Evolutionary conservation across 225 moss, liverwort and hornwort species (phyloP), one percentile per base, ranked within the genome.

Genomic region (Polytrichum formosum): DNA sequence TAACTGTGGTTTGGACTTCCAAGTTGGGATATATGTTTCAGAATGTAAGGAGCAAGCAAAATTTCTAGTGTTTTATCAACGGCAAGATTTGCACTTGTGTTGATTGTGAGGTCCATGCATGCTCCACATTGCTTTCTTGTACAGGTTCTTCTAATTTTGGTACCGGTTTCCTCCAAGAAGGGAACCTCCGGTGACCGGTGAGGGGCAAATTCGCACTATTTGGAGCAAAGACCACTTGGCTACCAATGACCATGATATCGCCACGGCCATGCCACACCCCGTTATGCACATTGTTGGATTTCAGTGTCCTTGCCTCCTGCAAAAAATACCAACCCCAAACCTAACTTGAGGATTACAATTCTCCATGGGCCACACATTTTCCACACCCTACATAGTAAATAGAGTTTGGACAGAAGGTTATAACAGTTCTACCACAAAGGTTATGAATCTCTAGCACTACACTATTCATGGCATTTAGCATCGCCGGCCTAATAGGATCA

Each of bases 201-300:
- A 80, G 73, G 56, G 78, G 75, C 30, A 83, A 66, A 31, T 83
- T 78, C 25, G 73, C 63, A 67, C 73, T 69, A 19, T 67, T 33
- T 26, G 86, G 83, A 55, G 86, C 77, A 66, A 87, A 87, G 28
- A 87, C 86, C 56, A 87, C 86, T 76, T 87, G 87, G 73, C 84
- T 84, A 64, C 87, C 87, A 21, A 87, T 84, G 22, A 84, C 87
- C 53, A 84, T 23, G 29, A 87, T 84, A 53, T 87, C 84, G 13
- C 87, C 76, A 66, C 81, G 87, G 27, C 87, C 87, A 74, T 87
- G 87, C 87, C 87, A 87, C 65, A 87, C 87, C 72, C 84, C 87
- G 53, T 84, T 87, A 33, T 87, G 87, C 79, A 87, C 87, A 58
- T 87, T 87, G 27, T 84, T 84, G 72, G 79, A 76, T 72, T 81